phyloP scores from a whole-genome alignment of 78 protist species.

The Dictyostelium citrinum region DNA sequence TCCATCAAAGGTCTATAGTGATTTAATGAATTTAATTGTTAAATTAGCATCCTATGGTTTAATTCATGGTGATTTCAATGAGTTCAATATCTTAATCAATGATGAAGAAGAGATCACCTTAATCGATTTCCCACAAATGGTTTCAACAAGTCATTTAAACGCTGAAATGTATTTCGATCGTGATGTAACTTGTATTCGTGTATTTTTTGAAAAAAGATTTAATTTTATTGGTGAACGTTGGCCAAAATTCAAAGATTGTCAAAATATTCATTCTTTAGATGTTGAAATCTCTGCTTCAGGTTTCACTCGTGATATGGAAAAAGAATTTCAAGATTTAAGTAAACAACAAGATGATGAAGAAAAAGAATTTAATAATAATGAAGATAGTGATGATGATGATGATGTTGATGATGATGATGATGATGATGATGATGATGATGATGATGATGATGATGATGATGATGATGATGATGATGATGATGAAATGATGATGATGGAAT shows the following conservation, averaged over 20 bases:
- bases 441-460: slow-evolving; percentile 23
- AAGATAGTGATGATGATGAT: not conserved
- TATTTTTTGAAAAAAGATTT: slow-evolving; percentile 86
- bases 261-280: not conserved
- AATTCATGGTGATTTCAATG: slow-evolving; percentile 99
- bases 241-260: slow-evolving; percentile 61
- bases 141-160: slow-evolving; percentile 93
- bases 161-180: slow-evolving; percentile 94
- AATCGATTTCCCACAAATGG: slow-evolving; percentile 99
- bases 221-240: slow-evolving; percentile 53
- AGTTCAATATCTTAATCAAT: slow-evolving; percentile 95
- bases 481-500: too few relatives aligned
- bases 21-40: slow-evolving; percentile 88
- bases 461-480: slow-evolving; percentile 21
- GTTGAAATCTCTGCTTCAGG: slow-evolving; percentile 24
- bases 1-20: slow-evolving; percentile 80
- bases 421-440: not conserved
- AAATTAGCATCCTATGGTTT: slow-evolving; percentile 93
- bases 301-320: slow-evolving; percentile 55
- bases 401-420: slow-evolving; percentile 19
- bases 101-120: slow-evolving; percentile 88
- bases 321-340: slow-evolving; percentile 35
- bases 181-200: slow-evolving; percentile 91
- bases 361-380: not conserved
- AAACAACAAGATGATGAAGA: slow-evolving; percentile 1